Conservation (phyloP, 805 yeast genomes). For the Suhomyces tanzawaensis region DNA sequence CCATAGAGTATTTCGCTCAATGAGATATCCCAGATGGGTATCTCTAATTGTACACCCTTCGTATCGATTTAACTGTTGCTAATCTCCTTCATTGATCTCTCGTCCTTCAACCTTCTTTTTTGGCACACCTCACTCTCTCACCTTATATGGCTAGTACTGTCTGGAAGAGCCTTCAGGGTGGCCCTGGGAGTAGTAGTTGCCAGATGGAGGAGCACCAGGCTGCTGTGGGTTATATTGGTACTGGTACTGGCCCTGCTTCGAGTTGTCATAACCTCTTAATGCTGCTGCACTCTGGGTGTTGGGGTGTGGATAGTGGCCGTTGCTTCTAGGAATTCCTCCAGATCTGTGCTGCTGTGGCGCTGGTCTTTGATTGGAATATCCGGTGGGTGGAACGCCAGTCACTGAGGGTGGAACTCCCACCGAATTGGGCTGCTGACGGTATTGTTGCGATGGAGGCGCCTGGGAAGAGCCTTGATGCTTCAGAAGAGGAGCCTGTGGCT, state of each 20-base stretch:
- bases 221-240: constrained; percentile 8
- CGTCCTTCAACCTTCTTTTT: no score
- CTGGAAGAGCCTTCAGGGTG: neutral
- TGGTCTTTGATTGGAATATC: constrained; percentile 8
- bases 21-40: no score
- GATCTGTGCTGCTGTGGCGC: constrained; percentile 4
- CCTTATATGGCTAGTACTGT: no score
- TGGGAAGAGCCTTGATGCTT: neutral
- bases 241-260: constrained; percentile 6
- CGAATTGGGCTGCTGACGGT: constrained; percentile 1
- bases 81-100: no score
- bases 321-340: constrained; percentile 9
- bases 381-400: constrained; percentile 8
- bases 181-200: no score
- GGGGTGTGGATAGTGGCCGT: constrained; percentile 7
- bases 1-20: no score
- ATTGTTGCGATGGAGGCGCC: constrained; percentile 12
- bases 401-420: neutral
- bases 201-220: constrained; percentile 2
- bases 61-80: no score
- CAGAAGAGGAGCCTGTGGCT: constrained; percentile 8
- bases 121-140: no score
- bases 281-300: constrained; percentile 7
- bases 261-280: constrained; percentile 8
- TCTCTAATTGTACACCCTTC: no score